Evolutionary conservation across 352 stramenopile species (phyloP), one percentile per base, ranked within the genome.

Genomic region (Phytophthora uliginosa): DNA sequence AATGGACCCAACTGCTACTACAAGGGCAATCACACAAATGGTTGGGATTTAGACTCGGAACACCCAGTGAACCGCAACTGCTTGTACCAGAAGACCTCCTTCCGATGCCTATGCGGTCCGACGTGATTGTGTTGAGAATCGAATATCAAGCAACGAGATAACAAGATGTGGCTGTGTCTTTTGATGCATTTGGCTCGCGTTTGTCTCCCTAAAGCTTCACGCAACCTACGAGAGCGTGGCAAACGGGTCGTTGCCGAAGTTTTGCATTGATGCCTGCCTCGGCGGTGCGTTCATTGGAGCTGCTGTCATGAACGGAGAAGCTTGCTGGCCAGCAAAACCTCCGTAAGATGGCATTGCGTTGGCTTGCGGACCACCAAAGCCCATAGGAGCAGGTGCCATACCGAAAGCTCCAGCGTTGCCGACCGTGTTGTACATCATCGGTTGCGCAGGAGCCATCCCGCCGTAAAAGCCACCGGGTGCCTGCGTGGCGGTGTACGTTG

Each of bases 61-160:
- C 85, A 94, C 59, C 79, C 85, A 4, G 82, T 94, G 24, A 95
- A 95, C 60, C 82, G 77, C 48, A 91, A 94, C 62, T 95, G 88
- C 50, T 58, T 94, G 59, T 85, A 87, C 48, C 82, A 93, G 59
- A 92, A 91, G 60, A 88, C 84, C 2, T 83, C 80, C 4, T 78
- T 93, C 55, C 69, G 53, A 12, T 95, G 88, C 45, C 48, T 91
- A 13, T 95, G 88, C 36, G 88, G 88, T 18, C 86, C 88, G 15
- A 94, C 78, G 24, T 95, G 66, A 89, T 26, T 18, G 4, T 40
- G 7, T n/a, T 15, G 33, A 26, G 45, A 24, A 51, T 51, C 45
- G 17, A 51, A 20, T 51, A 42, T 24, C 55, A 53, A 66, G 5
- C 42, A 54, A 61, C 4, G 22, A 22, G 12, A 20, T 52, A 31